Evolutionary conservation across 169 alveolate genomes (phyloP), one percentile per base, ranked within the genome.

Genomic region (Eimeria sp.): DNA sequence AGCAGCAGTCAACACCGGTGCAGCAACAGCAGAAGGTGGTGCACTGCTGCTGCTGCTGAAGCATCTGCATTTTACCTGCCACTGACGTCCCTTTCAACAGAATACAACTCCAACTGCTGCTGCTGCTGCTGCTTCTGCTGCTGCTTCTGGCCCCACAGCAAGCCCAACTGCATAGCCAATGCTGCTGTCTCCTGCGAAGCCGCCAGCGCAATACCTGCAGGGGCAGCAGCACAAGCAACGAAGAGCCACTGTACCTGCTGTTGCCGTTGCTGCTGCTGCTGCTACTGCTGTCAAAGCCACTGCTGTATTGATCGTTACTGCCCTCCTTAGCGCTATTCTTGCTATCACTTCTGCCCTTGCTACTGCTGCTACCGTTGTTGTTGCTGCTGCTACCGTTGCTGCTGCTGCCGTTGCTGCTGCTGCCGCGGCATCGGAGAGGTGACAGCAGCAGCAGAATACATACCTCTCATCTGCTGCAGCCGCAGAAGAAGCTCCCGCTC

Each of bases 71-170:
- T 16, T 72, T 72, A 72, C 83, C 83, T 72, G 54, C 13, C 83
- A 18, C 83, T 13, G 51, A 72, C n/a, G 5, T 72, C 83, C 30
- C 83, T 22, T 30, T 72, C 51, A 4, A 72, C 83, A 30, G 83
- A 72, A 18, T 34, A 72, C 83, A 27, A 10, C 51, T 72, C 83
- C 47, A 11, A n/a, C 51, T 72, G 13, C 54, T 72, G 83, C 54
- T 54, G 61, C 16, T 72, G 83, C 83, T 34, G 83, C 83, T 72
- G 83, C 83, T 72, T 49, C 82, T 72, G 83, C 83, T 72, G 83
- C 83, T 72, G 83, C 83, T 49, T 11, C 7, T 30, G 57, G 27
- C 83, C 54, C 51, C 57, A 72, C 83, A 72, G 27, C 83, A 72
- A 25, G 54, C 40, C 40, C n/a, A 72, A 54, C 83, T 72, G 83